Evolutionary conservation across 257 asterid species (phyloP).

Genomic region (Osmanthus fragrans): DNA sequence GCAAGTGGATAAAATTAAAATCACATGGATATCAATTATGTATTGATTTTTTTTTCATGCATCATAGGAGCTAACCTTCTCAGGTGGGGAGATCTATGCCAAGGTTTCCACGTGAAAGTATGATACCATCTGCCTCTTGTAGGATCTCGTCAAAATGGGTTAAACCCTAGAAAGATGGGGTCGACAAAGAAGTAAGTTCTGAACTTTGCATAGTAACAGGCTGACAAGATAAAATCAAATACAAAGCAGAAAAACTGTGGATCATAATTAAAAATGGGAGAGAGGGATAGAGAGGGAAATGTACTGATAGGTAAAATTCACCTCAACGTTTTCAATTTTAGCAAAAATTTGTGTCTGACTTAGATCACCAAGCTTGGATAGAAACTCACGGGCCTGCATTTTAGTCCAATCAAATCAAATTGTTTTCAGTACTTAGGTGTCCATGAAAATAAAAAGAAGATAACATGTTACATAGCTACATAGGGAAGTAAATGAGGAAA

Average conservation of each 20-base stretch:
- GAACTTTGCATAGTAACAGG: slow-evolving; percentile 7
- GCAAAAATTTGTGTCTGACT: slow-evolving; percentile 90
- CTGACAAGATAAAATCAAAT: background rate
- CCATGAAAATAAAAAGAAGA: background rate
- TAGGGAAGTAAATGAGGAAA: slow-evolving; percentile 3
- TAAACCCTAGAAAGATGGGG: slow-evolving; percentile 57
- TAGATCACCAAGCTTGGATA: slow-evolving; percentile 78
- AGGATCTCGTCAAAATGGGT: slow-evolving; percentile 89
- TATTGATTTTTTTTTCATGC: background rate
- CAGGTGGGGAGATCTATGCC: slow-evolving; percentile 97
- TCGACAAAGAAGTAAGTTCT: slow-evolving; percentile 8
- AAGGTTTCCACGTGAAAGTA: slow-evolving; percentile 86
- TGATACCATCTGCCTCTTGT: slow-evolving; percentile 88
- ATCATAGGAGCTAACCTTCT: slow-evolving; percentile 56
- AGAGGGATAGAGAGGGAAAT: background rate
- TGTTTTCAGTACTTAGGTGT: slow-evolving; percentile 7
- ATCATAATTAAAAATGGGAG: background rate
- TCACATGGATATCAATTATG: background rate
- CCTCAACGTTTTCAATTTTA: slow-evolving; percentile 90
- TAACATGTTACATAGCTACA: background rate
- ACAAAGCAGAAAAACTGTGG: background rate
- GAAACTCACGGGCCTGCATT: slow-evolving; percentile 75
- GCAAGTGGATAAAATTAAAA: too few species aligned
- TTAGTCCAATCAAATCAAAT: slow-evolving; percentile 14
- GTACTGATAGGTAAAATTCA: slow-evolving; percentile 18